phyloP scores from a whole-genome alignment of 164 flowering plant genomes.

The Vitis rotundifolia region DNA sequence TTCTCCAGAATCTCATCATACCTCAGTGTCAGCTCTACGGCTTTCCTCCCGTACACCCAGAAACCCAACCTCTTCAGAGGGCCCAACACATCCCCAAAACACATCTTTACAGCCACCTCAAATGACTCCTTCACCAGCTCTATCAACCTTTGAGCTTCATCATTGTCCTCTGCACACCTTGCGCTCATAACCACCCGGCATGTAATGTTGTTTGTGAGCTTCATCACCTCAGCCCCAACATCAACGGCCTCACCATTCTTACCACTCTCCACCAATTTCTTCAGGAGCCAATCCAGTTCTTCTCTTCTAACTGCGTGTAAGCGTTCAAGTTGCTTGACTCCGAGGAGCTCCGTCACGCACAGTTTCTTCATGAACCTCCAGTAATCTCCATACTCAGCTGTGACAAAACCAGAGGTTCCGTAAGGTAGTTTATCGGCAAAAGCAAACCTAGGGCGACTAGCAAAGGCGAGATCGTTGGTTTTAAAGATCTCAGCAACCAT shows the following conservation, averaged over 20 bases:
- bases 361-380: slow-evolving; percentile 30
- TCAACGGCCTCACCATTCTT: slow-evolving; percentile 4
- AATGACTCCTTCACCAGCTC: too few species aligned
- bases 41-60: too few species aligned
- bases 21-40: too few species aligned
- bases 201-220: background rate
- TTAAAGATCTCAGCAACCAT: slow-evolving; percentile 18
- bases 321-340: slow-evolving; percentile 7
- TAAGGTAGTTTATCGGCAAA: slow-evolving; percentile 9
- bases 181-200: too few species aligned
- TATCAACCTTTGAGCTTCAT: too few species aligned
- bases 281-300: background rate
- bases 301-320: slow-evolving; percentile 4
- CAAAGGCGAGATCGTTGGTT: slow-evolving; percentile 17
- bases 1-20: too few species aligned
- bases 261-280: background rate
- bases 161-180: too few species aligned
- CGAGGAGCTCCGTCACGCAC: slow-evolving; percentile 15
- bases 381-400: slow-evolving; percentile 18
- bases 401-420: slow-evolving; percentile 8
- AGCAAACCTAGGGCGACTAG: slow-evolving; percentile 3
- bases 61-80: too few species aligned
- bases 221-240: slow-evolving; percentile 14
- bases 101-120: too few species aligned
- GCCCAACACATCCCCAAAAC: too few species aligned